phyloP scores from a whole-genome alignment of 1,139 yeast species.

The Magnusiomyces tetraspermus region DNA sequence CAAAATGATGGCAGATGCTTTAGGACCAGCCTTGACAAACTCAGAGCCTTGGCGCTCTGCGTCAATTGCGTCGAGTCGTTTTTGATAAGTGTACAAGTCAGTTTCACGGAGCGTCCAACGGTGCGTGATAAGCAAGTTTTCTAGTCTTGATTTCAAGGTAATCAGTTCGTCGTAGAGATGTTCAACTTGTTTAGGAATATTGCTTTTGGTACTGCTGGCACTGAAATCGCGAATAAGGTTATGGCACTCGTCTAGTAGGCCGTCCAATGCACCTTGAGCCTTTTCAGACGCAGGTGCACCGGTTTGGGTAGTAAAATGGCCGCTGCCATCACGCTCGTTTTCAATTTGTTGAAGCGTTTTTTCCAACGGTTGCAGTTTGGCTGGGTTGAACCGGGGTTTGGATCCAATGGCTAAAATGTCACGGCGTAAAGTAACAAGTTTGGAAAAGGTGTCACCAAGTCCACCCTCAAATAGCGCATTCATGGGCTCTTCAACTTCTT shows the following conservation, averaged over 20 bases:
- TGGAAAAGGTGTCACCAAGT: slow-evolving; percentile 29
- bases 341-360: slow-evolving; percentile 38
- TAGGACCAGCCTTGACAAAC: slow-evolving; percentile 34
- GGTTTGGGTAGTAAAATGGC: slow-evolving; percentile 34
- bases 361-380: slow-evolving; percentile 31
- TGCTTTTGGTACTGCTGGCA: slow-evolving; percentile 43
- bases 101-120: slow-evolving; percentile 97
- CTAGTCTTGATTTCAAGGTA: slow-evolving; percentile 61
- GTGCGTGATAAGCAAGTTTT: slow-evolving; percentile 75
- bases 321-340: slow-evolving; percentile 35
- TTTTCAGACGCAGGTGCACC: slow-evolving; percentile 21
- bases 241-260: slow-evolving; percentile 63
- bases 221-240: slow-evolving; percentile 60
- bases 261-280: slow-evolving; percentile 48
- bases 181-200: slow-evolving; percentile 41
- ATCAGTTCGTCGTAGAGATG: slow-evolving; percentile 48
- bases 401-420: slow-evolving; percentile 44
- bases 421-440: slow-evolving; percentile 43
- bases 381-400: slow-evolving; percentile 30
- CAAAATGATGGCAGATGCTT: slow-evolving; percentile 57
- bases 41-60: slow-evolving; percentile 45
- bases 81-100: slow-evolving; percentile 76
- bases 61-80: slow-evolving; percentile 62
- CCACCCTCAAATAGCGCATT: slow-evolving; percentile 23
- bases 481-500: slow-evolving; percentile 24